Evolutionary conservation across 495 filamentous ascomycete species (phyloP), one percentile per base, ranked within the genome.

Genomic region (Penicillium malachiteum): DNA sequence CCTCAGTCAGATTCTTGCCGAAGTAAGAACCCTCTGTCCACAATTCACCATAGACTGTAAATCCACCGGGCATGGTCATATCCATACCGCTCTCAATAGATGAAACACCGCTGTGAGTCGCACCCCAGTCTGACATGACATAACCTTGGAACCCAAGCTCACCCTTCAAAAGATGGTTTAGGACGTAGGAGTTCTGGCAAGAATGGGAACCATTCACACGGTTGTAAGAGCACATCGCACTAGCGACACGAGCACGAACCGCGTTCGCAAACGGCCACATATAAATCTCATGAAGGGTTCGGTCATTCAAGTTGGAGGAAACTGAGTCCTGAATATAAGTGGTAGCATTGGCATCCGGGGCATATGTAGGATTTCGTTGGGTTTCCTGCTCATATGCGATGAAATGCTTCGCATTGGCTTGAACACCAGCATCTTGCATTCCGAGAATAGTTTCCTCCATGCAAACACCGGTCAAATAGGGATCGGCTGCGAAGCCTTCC

Each of bases 251-350:
- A 1, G 87, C 85, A 34, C 77, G 78, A 1, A 87, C 79, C 0
- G 85, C 83, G 58, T 89, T 81, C 32, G 81, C 79, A 66, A 89
- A 91, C 0, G 81, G 81, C 90, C 90, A 95, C 31, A 88, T 73
- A 58, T 95, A 95, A 44, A 95, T 67, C 64, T 95, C 90, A 64
- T 92, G 89, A 56, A 91, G 66, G 0, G 89, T 85, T 42, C 89
- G 75, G 64, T 92, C 91, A 60, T 92, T 88, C 38, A 73, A 50
- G 17, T 70, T 63, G 63, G 81, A 39, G 62, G 74, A 63, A 18
- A 92, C 75, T 3, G 87, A 67, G 42, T 76, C 78, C 84, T 90
- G 94, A 5, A 93, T 78, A 61, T 92, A 92, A n/a, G 87, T 84
- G 26, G 81, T 72, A 60, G 86, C 79, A 38, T 87, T 84, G 73